phyloP scores from a whole-genome alignment of 139 green algal genomes.

The Chlamydomonas sp. region DNA sequence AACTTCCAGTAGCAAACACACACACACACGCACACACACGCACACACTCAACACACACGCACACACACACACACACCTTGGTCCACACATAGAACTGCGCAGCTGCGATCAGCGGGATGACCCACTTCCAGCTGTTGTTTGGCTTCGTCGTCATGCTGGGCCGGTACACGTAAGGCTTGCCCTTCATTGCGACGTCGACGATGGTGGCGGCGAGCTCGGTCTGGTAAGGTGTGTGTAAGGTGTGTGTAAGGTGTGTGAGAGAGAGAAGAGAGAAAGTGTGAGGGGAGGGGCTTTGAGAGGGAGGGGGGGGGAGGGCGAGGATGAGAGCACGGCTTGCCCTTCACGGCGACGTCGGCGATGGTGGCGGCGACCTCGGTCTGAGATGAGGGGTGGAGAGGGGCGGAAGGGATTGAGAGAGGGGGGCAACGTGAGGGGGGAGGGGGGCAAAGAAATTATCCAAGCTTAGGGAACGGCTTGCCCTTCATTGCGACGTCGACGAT shows the following conservation, averaged over 20 bases:
- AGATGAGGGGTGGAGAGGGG: no score
- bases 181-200: neutral
- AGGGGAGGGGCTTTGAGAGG: neutral
- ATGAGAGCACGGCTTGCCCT: neutral
- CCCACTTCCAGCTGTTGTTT: conserved; percentile 16
- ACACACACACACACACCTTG: conserved; percentile 3
- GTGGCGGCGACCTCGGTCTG: no score
- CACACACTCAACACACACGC: neutral
- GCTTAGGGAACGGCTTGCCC: conserved; percentile 6
- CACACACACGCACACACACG: neutral
- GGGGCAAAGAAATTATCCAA: no score
- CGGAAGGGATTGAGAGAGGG: no score
- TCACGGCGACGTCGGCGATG: no score
- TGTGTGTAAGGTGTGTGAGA: no score
- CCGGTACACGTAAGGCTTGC: conserved; percentile 7
- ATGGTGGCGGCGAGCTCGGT: neutral
- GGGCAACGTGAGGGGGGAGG: no score
- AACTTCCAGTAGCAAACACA: neutral
- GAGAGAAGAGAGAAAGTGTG: no score
- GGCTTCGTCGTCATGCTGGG: conserved; percentile 5
- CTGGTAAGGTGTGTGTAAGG: no score
- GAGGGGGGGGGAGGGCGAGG: neutral
- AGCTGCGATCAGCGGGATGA: conserved; percentile 2
- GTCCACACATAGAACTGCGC: neutral
- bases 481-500: neutral